Evolutionary conservation across 2,329 filamentous ascomycete species (phyloP), one percentile per base, ranked within the genome.

Genomic region (Nigrospora sphaerica): DNA sequence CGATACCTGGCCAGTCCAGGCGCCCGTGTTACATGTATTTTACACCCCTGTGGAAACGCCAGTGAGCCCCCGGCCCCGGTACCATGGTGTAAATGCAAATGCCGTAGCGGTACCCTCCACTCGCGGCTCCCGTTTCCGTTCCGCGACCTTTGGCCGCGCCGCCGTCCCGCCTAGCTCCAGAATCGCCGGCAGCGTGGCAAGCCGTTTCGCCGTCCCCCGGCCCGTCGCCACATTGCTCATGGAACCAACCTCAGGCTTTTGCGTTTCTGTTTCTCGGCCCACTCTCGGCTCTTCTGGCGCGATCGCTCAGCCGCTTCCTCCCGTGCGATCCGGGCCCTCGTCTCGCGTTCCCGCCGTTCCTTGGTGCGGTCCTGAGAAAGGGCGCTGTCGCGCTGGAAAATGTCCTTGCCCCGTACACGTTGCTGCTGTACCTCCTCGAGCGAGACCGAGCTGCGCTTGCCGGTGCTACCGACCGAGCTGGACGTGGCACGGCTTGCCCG

Each of bases 221-320:
- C 5, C 23, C 19, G 47, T 44, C 35, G 54, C 42, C 3, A 54
- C 45, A 40, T 58, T 57, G 18, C 51, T 52, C n/a, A 57, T 17
- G 3, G 60, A 61, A 34, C 47, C 42, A 9, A 58, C 42, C 10
- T 58, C 53, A 55, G 54, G 32, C 57, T 64, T 57, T 70, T 74
- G 16, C 61, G 66, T 34, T 69, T 68, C 57, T 77, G 75, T 62
- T 74, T 80, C 58, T 81, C 78, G 12, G 79, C 79, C 79, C 80
- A 83, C 54, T 81, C 76, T 32, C 79, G 72, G 52, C 78, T 78
- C 48, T 76, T 71, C 58, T 72, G 68, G 45, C 80, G 72, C 45
- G 78, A 80, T 55, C 76, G 71, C 61, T 84, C 79, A 11, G 81
- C 80, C 19, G 81, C 81, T 55, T 80, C 69, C 54, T 80, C 74